These are phyloP conservation scores for Gracilaria domingensis DNA, from an alignment of 23 red algal species.

Conservation along the genomic window DNA sequence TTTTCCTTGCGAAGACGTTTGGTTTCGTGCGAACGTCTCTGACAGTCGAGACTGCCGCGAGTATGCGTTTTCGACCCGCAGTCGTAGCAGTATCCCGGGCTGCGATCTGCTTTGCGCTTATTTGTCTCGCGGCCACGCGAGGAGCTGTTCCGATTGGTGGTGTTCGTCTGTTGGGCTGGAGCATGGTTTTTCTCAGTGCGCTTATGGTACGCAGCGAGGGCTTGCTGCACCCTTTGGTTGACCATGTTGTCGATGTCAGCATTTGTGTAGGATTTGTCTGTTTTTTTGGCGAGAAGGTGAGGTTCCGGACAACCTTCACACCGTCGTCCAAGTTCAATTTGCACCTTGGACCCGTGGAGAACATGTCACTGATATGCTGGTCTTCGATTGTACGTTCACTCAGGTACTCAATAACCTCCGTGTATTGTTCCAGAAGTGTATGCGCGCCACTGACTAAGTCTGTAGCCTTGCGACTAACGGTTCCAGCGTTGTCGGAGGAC, in stretches of 20 bases:
- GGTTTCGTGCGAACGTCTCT: too few species aligned
- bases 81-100: too few species aligned
- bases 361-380: neutral
- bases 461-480: slow-evolving; percentile 3
- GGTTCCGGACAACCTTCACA: neutral
- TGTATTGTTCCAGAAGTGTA: neutral
- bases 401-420: neutral
- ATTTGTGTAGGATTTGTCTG: neutral
- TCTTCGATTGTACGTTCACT: neutral
- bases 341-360: neutral
- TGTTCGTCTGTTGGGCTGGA: neutral
- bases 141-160: too few species aligned
- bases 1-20: neutral
- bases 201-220: neutral
- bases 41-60: too few species aligned
- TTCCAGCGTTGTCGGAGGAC: neutral
- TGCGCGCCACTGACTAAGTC: neutral
- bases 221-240: neutral
- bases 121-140: too few species aligned
- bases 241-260: neutral
- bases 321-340: neutral
- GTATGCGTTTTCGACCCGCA: too few species aligned
- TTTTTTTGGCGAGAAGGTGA: neutral
- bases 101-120: too few species aligned
- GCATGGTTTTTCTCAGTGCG: neutral